Percentiles rank a stretch among this genome's conserved stretches.
These are phyloP conservation scores for Croton setiger DNA, from an alignment of 441 rosid species.

Conservation along the genomic window DNA sequence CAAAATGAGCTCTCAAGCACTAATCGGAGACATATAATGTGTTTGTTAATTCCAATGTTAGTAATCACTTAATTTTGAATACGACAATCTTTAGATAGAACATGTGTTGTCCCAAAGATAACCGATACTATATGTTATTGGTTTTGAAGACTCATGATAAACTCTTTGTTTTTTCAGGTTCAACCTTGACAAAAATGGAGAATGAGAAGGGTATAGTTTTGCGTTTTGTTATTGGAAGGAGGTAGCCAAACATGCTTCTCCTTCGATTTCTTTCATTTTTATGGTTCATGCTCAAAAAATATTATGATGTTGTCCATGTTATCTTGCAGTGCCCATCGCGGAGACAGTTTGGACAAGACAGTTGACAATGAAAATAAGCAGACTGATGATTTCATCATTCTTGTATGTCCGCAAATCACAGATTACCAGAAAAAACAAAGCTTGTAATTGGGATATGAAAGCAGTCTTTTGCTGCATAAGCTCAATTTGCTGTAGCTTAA, in stretches of 20 bases:
- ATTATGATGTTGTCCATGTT: conserved; percentile 21
- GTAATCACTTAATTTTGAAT: not conserved
- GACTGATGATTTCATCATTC: conserved; percentile 71
- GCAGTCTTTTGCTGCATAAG: conserved; percentile 9
- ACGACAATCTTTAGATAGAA: not conserved
- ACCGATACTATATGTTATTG: not conserved
- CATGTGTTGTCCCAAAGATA: not conserved
- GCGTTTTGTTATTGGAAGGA: conserved; percentile 82
- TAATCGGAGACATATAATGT: not conserved
- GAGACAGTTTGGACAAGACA: conserved; percentile 68
- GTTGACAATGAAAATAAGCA: conserved; percentile 77
- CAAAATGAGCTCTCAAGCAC: conserved; percentile 1
- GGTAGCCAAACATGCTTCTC: conserved; percentile 35
- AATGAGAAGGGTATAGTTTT: conserved; percentile 66
- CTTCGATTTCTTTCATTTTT: not conserved
- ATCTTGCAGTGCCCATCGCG: conserved; percentile 65
- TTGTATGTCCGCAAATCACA: conserved; percentile 50
- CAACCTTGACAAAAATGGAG: conserved; percentile 50
- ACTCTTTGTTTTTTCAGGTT: conserved; percentile 36
- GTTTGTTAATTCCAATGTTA: not conserved
- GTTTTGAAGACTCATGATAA: conserved; percentile 5
- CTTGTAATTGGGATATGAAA: conserved; percentile 1
- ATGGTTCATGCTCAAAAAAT: conserved; percentile 7
- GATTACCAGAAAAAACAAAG: not conserved
- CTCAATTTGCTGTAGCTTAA: conserved; percentile 15